A percentile compares a stretch with the other conserved stretches of the same genome.
phyloP scores from a whole-genome alignment of 2,329 filamentous ascomycete species.

The Trichophyton mentagrophytes region DNA sequence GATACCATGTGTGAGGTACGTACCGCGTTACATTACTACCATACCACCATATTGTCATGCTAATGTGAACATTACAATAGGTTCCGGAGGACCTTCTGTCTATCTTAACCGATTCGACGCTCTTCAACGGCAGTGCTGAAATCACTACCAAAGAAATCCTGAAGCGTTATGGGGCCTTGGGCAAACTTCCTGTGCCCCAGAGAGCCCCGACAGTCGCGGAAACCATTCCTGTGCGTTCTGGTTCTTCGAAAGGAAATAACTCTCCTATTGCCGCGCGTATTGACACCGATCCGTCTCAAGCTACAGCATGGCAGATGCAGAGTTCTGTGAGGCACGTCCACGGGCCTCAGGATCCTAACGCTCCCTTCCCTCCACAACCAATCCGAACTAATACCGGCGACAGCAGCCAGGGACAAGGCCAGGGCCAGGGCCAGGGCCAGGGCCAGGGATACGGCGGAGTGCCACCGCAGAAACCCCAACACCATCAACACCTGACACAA shows the following conservation, averaged over 20 bases:
- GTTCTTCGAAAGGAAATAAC: slow-evolving; percentile 28
- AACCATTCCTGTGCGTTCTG: slow-evolving; percentile 39
- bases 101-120: slow-evolving; percentile 66
- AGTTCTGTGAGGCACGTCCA: slow-evolving; percentile 66
- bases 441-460: slow-evolving; percentile 11
- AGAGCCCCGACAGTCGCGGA: slow-evolving; percentile 41
- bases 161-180: slow-evolving; percentile 79
- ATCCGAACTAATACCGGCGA: slow-evolving; percentile 19
- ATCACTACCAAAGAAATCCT: slow-evolving; percentile 96
- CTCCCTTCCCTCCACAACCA: slow-evolving; percentile 10
- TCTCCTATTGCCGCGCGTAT: slow-evolving; percentile 49
- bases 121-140: slow-evolving; percentile 72
- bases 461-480: slow-evolving; percentile 18
- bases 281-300: slow-evolving; percentile 70
- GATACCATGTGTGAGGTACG: slow-evolving; percentile 89
- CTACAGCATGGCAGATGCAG: slow-evolving; percentile 63
- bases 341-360: slow-evolving; percentile 22
- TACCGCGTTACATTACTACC: background rate
- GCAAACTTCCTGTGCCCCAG: slow-evolving; percentile 48
- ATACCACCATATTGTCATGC: background rate
- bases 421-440: slow-evolving; percentile 14
- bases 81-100: slow-evolving; percentile 85
- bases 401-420: slow-evolving; percentile 21
- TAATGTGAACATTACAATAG: slow-evolving; percentile 38
- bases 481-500: slow-evolving; percentile 4